Conservation (phyloP, 2,329 filamentous ascomycete species). For the Raffaelea arxii region DNA sequence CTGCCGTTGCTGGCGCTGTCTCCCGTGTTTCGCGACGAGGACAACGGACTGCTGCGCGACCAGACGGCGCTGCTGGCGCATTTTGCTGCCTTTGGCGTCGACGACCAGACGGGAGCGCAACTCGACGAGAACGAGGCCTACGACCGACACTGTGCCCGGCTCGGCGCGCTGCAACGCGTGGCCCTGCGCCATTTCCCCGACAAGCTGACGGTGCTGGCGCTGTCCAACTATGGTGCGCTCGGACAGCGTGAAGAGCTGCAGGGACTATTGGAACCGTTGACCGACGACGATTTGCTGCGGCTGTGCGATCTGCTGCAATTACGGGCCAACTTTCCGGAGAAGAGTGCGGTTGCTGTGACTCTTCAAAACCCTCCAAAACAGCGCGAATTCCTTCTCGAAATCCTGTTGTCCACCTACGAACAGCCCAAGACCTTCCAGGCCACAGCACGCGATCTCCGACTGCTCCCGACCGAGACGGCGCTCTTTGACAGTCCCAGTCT, state of each 20-base stretch:
- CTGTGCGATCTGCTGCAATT: conserved; percentile 67
- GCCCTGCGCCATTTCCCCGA: conserved; percentile 76
- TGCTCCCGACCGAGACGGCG: conserved; percentile 74
- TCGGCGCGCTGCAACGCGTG: conserved; percentile 72
- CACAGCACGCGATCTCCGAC: conserved; percentile 54
- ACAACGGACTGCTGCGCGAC: conserved; percentile 70
- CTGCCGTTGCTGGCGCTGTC: conserved; percentile 70
- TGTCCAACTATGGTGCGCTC: conserved; percentile 88
- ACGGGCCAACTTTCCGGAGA: conserved; percentile 70
- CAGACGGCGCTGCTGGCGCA: conserved; percentile 72
- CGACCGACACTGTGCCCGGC: conserved; percentile 63
- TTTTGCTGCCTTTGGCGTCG: conserved; percentile 80
- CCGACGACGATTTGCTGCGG: conserved; percentile 62
- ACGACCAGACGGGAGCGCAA: conserved; percentile 80
- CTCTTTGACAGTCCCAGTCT: conserved; percentile 76
- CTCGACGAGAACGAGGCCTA: conserved; percentile 64
- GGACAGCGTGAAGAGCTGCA: conserved; percentile 71
- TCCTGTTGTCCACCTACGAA: conserved; percentile 67
- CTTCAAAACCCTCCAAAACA: too few relatives aligned
- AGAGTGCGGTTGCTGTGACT: conserved; percentile 50
- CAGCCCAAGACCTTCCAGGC: conserved; percentile 77
- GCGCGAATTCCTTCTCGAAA: conserved; percentile 58
- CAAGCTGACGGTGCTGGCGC: conserved; percentile 79
- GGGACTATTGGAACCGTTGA: conserved; percentile 61
- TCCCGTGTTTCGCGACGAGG: conserved; percentile 63